These are phyloP conservation scores for Chrysoporthe deuterocubensis DNA, from an alignment of 2,329 filamentous ascomycete genomes.

Conservation along the genomic window DNA sequence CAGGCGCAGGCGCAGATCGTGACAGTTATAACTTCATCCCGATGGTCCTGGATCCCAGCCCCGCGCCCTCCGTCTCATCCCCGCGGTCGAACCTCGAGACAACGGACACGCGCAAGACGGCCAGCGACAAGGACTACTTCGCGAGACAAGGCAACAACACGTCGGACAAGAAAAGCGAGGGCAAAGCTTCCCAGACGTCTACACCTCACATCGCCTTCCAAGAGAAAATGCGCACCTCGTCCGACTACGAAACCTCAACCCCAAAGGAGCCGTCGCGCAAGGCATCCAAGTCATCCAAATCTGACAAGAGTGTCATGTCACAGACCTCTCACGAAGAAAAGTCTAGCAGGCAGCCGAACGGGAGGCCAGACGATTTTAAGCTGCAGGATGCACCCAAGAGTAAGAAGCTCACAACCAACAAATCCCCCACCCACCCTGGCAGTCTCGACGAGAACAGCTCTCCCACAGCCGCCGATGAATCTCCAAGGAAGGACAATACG, in stretches of 20 bases:
- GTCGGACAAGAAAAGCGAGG: conserved; percentile 50
- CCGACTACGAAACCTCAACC: conserved; percentile 61
- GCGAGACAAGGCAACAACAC: conserved; percentile 42
- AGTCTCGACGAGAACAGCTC: conserved; percentile 43
- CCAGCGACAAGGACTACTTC: conserved; percentile 66
- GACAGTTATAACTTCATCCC: conserved; percentile 74
- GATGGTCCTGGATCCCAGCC: conserved; percentile 73
- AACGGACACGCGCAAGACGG: conserved; percentile 49
- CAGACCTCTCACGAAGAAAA: conserved; percentile 46
- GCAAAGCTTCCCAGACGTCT: conserved; percentile 49
- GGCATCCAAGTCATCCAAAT: conserved; percentile 50
- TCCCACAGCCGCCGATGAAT: conserved; percentile 43
- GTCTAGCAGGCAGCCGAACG: conserved; percentile 42
- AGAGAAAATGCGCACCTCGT: conserved; percentile 73
- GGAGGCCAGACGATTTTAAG: conserved; percentile 68
- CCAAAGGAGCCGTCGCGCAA: conserved; percentile 54
- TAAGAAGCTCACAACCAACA: conserved; percentile 50
- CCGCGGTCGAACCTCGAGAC: conserved; percentile 58
- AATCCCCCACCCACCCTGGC: conserved; percentile 50
- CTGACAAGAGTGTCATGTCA: conserved; percentile 39
- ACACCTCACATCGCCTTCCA: conserved; percentile 94
- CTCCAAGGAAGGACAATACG: conserved; percentile 43
- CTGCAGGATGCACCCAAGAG: conserved; percentile 79
- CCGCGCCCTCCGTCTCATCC: conserved; percentile 55
- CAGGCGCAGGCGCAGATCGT: conserved; percentile 29